These are phyloP conservation scores for Sphaerobolus stellatus DNA, from an alignment of 1,284 basidiomycete species.

Conservation along the genomic window DNA sequence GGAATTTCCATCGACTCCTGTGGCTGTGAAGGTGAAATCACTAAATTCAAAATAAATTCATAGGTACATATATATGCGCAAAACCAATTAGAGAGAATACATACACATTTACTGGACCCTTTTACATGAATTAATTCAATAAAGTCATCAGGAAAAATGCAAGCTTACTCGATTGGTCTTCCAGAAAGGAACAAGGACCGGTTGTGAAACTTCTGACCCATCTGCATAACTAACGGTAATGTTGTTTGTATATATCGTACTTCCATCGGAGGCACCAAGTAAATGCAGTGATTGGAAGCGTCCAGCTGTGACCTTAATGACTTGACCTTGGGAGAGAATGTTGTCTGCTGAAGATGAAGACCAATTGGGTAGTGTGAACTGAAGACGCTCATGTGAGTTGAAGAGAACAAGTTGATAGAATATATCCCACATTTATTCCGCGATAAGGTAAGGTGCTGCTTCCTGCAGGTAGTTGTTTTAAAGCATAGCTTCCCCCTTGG, in stretches of 20 bases:
- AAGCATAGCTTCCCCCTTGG: constrained; percentile 5
- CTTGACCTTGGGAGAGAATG: constrained; percentile 2
- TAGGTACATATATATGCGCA: constrained; percentile 16
- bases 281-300: constrained; percentile 9
- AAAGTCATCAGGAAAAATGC: background rate
- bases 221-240: constrained; percentile 7
- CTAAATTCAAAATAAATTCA: background rate
- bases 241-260: constrained; percentile 9
- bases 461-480: constrained; percentile 1
- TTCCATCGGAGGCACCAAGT: constrained; percentile 1
- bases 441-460: background rate
- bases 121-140: background rate
- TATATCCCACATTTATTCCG: constrained; percentile 8
- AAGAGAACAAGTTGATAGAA: background rate
- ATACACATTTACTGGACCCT: constrained; percentile 10
- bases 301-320: background rate
- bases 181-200: constrained; percentile 5
- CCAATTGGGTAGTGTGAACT: constrained; percentile 11
- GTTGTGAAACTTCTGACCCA: constrained; percentile 3
- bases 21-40: constrained; percentile 5
- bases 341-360: constrained; percentile 3
- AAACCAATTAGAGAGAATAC: constrained; percentile 25
- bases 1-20: constrained; percentile 8
- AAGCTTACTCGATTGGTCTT: constrained; percentile 2
- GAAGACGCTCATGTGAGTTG: background rate